Evolutionary conservation across 768 basidiomycete genomes (phyloP), one percentile per base, ranked within the genome.

Genomic region (Auricularia cornea): DNA sequence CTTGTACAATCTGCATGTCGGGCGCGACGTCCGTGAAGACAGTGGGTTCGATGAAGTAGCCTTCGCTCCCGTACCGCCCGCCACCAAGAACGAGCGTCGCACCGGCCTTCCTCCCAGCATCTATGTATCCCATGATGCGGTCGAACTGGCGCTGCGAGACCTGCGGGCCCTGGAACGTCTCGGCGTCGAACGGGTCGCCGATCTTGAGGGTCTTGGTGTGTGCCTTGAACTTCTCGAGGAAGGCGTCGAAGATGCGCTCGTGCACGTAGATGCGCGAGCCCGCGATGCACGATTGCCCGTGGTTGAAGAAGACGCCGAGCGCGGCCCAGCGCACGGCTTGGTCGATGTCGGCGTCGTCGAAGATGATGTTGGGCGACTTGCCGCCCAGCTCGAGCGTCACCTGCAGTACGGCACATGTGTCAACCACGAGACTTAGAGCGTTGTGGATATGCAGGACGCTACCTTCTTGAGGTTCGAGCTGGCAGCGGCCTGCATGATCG

Each of bases 321-420:
- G 63, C 60, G 2, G 60, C 18, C 48, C 60, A 64, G 31, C 38
- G 63, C n/a, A 60, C 60, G 86, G 87, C 90, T 80, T 94, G 85
- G 64, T 97, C 91, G 64, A 97, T 76, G 74, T 98, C 89, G 41
- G 95, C 94, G 48, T 89, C 90, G 69, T 93, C 89, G 70, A 97
- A 98, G 66, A 98, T 78, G n/a, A n/a, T n/a, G n/a, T n/a, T n/a
- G n/a, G n/a, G n/a, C n/a, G n/a, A n/a, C n/a, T n/a, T n/a, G n/a
- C 95, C 95, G 33, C 95, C 94, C 4, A 98, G 84, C 73, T 98
- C 96, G 59, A 98, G 81, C 28, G 94, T 94, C n/a, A n/a, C n/a
- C n/a, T n/a, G n/a, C n/a, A n/a, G 63, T n/a, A n/a, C n/a, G n/a
- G n/a, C n/a, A n/a, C n/a, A n/a, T n/a, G n/a, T n/a, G n/a, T n/a